Conservation (phyloP, 139 green algal species). For the Coccomyxa sp. region DNA sequence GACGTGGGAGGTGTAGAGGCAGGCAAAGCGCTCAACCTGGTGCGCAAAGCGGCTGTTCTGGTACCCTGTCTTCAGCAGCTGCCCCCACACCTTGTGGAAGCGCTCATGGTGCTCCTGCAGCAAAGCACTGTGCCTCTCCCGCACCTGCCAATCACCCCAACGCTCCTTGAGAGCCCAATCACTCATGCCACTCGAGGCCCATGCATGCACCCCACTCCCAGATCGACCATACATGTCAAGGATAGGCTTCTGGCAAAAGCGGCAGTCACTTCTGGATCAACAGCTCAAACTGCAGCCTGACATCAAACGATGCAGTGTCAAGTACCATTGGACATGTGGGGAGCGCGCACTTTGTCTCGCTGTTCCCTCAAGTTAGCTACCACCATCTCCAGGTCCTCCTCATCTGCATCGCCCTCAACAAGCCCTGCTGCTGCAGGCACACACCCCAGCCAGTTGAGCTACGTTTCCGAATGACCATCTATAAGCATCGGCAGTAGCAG, state of each 20-base stretch:
- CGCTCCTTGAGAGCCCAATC: not conserved
- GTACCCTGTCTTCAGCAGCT: conserved; percentile 95
- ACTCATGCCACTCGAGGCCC: not conserved
- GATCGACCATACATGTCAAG: not conserved
- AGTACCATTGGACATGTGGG: too few species aligned
- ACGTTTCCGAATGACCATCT: too few species aligned
- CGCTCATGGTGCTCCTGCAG: conserved; percentile 67
- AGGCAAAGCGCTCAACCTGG: conserved; percentile 93
- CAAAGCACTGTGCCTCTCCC: conserved; percentile 53
- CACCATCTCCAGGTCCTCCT: too few species aligned
- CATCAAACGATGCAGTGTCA: too few species aligned
- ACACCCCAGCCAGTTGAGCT: too few species aligned
- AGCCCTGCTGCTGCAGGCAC: too few species aligned
- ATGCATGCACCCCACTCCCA: not conserved
- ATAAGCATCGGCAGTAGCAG: too few species aligned
- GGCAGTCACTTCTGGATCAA: too few species aligned
- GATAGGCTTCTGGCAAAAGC: not conserved
- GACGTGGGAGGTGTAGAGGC: conserved; percentile 96
- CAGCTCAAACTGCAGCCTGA: too few species aligned
- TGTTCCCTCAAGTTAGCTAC: too few species aligned
- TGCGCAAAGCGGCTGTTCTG: conserved; percentile 91
- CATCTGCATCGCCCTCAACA: too few species aligned
- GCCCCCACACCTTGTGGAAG: conserved; percentile 93
- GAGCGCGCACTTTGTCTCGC: too few species aligned
- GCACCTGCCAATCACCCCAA: conserved; percentile 21